Base-by-base conservation (phyloP, 352 stramenopile species). In the Phytophthora idaei region DNA sequence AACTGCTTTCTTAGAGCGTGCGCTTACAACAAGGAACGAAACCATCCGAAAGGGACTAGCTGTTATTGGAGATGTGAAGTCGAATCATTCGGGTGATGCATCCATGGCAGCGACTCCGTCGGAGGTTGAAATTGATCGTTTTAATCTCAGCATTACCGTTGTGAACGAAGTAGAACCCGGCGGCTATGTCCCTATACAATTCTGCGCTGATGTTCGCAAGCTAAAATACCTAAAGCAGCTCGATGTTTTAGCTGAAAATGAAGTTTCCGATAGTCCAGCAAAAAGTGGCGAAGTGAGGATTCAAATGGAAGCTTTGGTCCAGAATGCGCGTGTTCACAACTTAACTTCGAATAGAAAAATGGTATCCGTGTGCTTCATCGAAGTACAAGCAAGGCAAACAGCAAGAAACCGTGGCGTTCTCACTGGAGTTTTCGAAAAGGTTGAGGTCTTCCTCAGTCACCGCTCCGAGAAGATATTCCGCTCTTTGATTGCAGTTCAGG, bases 1-100 rank as follows among this genome's bases (percentile, higher is more conserved):
- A 3, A 88, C 70, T 11, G 45, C 66, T 0, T 89, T 84, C 52
- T 6, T 90, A 7, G 78, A 89, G 37, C 69, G 69, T 28, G 25
- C 71, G 29, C 32, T 83, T 25, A 28, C 56, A 27, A 79, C 74
- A 25, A 74, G 70, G 29, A 80, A 82, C 21, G 67, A 87, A 21
- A 36, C 87, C 4, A 73, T 88, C 15, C 57, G 46, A 4, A 68
- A 49, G 31, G 47, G 25, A 14, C 8, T 59, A n/a, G n/a, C n/a
- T 47, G 36, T n/a, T n/a, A 17, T 39, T 27, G 15, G 32, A 14
- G 32, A 61, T 12, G 1, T 36, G n/a, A 63, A 62, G 14, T 5
- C 31, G 12, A 21, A 27, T 46, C 14, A 28, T n/a, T 52, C 21
- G 21, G 42, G 15, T 12, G 48, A 61, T 48, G 12, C 25, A 3